Evolutionary conservation across 2,329 filamentous ascomycete genomes (phyloP).

Genomic region (Dothistroma septosporum): DNA sequence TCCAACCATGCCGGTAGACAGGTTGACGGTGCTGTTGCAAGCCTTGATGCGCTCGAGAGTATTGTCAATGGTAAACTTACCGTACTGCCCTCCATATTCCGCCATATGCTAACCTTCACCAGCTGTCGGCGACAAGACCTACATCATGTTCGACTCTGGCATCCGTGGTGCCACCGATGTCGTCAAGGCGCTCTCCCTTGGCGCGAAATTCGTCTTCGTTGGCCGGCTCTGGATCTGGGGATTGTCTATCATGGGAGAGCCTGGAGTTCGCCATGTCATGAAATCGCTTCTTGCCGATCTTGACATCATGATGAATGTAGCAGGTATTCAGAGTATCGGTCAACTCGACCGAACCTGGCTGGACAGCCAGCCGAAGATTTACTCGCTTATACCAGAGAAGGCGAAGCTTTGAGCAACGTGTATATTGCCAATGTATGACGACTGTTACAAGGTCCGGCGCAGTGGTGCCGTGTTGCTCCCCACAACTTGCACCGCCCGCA

Average conservation of each 20-base stretch:
- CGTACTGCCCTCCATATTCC: not conserved
- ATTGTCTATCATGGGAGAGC: conserved; percentile 56
- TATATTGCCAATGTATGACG: not conserved
- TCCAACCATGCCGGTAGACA: conserved; percentile 68
- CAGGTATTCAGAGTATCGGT: conserved; percentile 51
- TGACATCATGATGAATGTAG: conserved; percentile 59
- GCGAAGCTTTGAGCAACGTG: conserved; percentile 23
- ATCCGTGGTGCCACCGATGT: conserved; percentile 55
- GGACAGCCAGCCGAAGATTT: conserved; percentile 26
- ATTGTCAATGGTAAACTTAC: conserved; percentile 43
- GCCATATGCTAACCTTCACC: not conserved
- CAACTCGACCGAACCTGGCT: conserved; percentile 47
- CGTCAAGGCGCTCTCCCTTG: conserved; percentile 58
- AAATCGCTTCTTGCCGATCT: conserved; percentile 59
- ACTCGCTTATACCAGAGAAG: conserved; percentile 26
- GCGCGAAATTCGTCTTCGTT: conserved; percentile 60
- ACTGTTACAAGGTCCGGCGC: no score
- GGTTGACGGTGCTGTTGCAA: conserved; percentile 58
- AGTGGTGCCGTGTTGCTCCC: no score
- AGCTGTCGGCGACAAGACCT: conserved; percentile 48
- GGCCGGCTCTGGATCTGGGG: conserved; percentile 60
- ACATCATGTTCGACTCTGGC: conserved; percentile 60
- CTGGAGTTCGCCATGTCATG: conserved; percentile 59
- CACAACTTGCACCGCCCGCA: no score
- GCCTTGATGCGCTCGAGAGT: conserved; percentile 57